Percentiles rank a stretch among this genome's conserved stretches.
Conservation (phyloP, 805 yeast species). For the Candida pseudofarinosa region DNA sequence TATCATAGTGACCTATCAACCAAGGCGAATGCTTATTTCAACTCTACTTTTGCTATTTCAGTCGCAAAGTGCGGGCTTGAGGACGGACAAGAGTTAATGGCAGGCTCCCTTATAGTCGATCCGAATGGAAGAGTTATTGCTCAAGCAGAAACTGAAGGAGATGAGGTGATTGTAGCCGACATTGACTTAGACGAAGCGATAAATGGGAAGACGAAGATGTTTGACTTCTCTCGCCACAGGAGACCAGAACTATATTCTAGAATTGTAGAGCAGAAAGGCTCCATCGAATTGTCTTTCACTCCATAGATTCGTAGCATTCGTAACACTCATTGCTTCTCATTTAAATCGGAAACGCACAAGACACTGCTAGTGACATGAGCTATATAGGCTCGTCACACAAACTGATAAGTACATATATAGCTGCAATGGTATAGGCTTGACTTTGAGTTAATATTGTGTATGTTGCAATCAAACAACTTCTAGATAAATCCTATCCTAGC, state of each 20-base stretch:
- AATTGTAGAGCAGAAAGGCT: conserved; percentile 2
- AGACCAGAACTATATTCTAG: conserved; percentile 4
- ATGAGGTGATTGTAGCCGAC: conserved; percentile 13
- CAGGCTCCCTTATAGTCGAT: conserved; percentile 32
- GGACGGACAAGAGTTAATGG: conserved; percentile 32
- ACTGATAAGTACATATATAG: too few relatives aligned
- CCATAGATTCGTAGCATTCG: not conserved
- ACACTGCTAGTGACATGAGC: not conserved
- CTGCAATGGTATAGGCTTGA: not conserved
- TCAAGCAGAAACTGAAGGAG: conserved; percentile 31
- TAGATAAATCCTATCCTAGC: too few relatives aligned
- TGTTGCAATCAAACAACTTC: not conserved
- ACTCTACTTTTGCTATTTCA: conserved; percentile 29
- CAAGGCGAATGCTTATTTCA: conserved; percentile 31
- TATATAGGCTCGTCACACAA: not conserved
- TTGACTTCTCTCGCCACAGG: conserved; percentile 3
- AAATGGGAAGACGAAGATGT: conserved; percentile 44
- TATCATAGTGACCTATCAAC: conserved; percentile 31
- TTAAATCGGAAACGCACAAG: not conserved
- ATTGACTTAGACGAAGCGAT: conserved; percentile 7
- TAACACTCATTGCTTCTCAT: not conserved
- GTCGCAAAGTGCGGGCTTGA: conserved; percentile 35
- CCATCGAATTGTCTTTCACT: not conserved
- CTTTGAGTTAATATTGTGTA: not conserved
- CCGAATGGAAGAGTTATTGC: conserved; percentile 32